These are phyloP conservation scores for Claviceps monticola DNA, from an alignment of 2,329 filamentous ascomycete species.

Conservation along the genomic window DNA sequence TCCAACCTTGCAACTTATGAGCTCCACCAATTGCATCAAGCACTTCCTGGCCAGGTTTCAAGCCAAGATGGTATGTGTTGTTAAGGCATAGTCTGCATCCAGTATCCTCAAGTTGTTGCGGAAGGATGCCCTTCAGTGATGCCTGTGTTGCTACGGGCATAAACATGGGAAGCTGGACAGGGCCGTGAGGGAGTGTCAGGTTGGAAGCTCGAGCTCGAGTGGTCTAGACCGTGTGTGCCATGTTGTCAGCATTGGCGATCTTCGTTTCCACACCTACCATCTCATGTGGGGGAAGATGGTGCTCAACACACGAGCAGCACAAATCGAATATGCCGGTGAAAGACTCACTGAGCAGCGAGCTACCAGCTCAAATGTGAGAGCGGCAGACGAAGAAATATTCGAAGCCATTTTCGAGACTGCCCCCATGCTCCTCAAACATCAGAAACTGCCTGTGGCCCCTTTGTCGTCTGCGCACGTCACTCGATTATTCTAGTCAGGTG, in stretches of 20 bases:
- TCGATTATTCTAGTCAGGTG: conserved; percentile 4
- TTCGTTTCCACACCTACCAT: background rate
- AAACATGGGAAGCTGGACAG: conserved; percentile 82
- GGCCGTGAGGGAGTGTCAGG: conserved; percentile 79
- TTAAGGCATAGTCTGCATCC: conserved; percentile 86
- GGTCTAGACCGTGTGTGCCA: conserved; percentile 40
- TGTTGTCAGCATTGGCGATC: background rate
- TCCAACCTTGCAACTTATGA: conserved; percentile 90
- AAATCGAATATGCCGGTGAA: background rate
- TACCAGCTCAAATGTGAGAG: conserved; percentile 65
- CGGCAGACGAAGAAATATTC: conserved; percentile 42
- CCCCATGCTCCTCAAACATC: conserved; percentile 12
- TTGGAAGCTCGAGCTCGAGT: conserved; percentile 86
- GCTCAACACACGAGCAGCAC: background rate
- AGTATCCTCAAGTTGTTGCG: conserved; percentile 79
- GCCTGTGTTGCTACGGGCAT: conserved; percentile 98
- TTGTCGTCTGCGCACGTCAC: background rate
- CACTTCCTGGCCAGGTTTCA: conserved; percentile 87
- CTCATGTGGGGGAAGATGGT: background rate
- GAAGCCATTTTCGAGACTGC: conserved; percentile 31
- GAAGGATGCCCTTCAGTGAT: conserved; percentile 86
- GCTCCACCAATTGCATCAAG: conserved; percentile 81
- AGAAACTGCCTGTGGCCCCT: background rate
- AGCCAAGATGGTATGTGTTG: conserved; percentile 92
- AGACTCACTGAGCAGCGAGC: conserved; percentile 63